Conservation (phyloP, 202 grass and related monocot species). For the Elaeis oleifera region DNA sequence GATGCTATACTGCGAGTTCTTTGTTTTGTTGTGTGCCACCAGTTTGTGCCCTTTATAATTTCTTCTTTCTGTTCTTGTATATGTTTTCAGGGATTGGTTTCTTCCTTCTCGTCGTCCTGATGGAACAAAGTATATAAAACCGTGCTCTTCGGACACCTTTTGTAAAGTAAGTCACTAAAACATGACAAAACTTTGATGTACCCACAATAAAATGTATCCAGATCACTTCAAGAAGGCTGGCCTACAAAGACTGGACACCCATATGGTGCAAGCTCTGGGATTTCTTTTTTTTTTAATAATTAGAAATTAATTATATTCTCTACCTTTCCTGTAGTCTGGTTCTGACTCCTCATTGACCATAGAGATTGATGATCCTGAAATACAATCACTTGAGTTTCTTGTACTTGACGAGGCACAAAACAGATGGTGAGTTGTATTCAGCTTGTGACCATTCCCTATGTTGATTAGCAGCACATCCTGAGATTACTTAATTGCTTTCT, state of each 20-base stretch:
- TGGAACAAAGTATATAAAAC: constrained; percentile 67
- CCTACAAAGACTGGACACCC: too few relatives aligned
- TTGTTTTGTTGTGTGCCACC: constrained; percentile 5
- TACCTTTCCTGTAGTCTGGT: constrained; percentile 42
- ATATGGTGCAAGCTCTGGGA: too few relatives aligned
- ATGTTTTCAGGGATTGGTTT: constrained; percentile 65
- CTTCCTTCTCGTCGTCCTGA: constrained; percentile 55
- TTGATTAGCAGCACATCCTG: not conserved
- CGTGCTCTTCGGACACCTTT: constrained; percentile 76
- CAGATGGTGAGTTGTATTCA: constrained; percentile 66
- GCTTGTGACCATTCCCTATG: constrained; percentile 2
- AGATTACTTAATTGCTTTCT: constrained; percentile 1
- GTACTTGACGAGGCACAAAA: constrained; percentile 60
- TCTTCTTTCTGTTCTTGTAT: not conserved
- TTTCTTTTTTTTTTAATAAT: not conserved
- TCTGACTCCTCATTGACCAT: constrained; percentile 59
- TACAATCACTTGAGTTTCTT: constrained; percentile 80
- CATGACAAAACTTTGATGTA: not conserved
- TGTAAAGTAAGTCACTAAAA: constrained; percentile 39
- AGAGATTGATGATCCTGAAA: constrained; percentile 70
- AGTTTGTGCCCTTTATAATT: not conserved
- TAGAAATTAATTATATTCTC: constrained; percentile 16
- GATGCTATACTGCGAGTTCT: constrained; percentile 1
- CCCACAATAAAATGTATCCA: too few relatives aligned
- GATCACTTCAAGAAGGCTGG: too few relatives aligned